Base-by-base conservation (phyloP, 352 stramenopile species). In the Pythium guiyangense region DNA sequence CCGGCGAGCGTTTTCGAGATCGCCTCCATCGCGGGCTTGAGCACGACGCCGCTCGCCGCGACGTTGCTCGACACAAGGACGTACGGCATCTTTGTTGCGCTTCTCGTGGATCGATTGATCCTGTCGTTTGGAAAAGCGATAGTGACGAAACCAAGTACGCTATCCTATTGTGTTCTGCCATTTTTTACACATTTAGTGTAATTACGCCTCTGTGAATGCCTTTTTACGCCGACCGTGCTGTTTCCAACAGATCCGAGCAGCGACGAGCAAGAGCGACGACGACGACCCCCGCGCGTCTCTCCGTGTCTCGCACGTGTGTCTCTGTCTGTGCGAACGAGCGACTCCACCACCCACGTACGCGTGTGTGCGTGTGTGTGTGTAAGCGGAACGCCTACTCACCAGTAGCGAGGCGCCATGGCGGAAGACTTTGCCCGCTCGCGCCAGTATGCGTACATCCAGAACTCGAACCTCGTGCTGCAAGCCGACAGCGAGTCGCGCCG, bases 401-500 rank as follows among this genome's bases (percentile, higher is more conserved):
- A 29, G n/a, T 35, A 42, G 6, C 14, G 26, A 49, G 34, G 40
- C 56, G 44, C 48, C 43, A 97, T 97, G 90, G 86, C 88, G 25
- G 86, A 97, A 74, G 89, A 97, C 53, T 81, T 88, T 55, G 88
- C 86, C 54, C 88, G 89, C 20, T 92, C 86, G 63, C 75, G 87
- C 53, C 86, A 96, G 67, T 97, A 97, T 81, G 89, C 92, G 60
- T 97, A 97, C 79, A 65, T 73, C 60, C 74, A 91, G 67, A 98
- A 97, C 79, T 97, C 88, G 34, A 98, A 98, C 71, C 73, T 98
- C 47, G 94, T 98, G 65, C 74, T 98, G 49, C 84, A 97, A 68
- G 88, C 91, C 8, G 90, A 98, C 57, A 85, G 81, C 62, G 88
- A 92, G 57, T 87, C 74, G 56, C 77, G 86, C 20, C 80, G 90